Percentiles rank a stretch among this genome's conserved stretches.
Evolutionary conservation across 495 filamentous ascomycete genomes (phyloP).

Genomic region (Halenospora varia): DNA sequence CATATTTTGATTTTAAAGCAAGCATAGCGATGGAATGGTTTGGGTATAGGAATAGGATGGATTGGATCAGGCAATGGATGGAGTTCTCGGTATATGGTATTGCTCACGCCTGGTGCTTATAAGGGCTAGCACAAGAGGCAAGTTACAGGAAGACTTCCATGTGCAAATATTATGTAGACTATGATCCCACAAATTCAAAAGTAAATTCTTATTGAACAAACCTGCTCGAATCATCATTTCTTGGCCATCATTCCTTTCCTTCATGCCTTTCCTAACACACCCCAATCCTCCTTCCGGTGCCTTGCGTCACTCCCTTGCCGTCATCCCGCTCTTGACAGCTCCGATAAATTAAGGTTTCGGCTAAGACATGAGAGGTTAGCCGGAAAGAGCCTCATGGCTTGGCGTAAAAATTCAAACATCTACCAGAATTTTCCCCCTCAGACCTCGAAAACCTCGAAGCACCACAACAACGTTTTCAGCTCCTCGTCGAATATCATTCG

Average conservation of each 20-base stretch:
- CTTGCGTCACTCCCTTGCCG: no score
- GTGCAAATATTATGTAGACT: background rate
- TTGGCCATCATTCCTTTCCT: background rate
- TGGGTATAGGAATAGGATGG: background rate
- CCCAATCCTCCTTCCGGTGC: background rate
- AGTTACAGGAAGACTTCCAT: background rate
- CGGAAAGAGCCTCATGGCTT: conserved; percentile 21
- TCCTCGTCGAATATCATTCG: no score
- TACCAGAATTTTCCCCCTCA: background rate
- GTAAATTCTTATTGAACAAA: no score
- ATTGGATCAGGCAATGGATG: background rate
- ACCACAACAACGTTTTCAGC: background rate
- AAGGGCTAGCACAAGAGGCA: background rate
- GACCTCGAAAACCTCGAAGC: background rate
- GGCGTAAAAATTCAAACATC: conserved; percentile 9
- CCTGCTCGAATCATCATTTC: no score
- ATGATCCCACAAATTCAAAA: background rate
- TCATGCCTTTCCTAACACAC: background rate
- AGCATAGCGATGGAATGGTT: background rate
- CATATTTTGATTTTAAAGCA: background rate
- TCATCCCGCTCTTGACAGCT: background rate
- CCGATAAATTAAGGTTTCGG: conserved; percentile 8
- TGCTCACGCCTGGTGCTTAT: background rate
- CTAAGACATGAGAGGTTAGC: background rate
- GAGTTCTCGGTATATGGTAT: background rate